These are phyloP conservation scores for Neoascochyta sp. DNA, from an alignment of 2,329 filamentous ascomycete genomes.

Conservation along the genomic window DNA sequence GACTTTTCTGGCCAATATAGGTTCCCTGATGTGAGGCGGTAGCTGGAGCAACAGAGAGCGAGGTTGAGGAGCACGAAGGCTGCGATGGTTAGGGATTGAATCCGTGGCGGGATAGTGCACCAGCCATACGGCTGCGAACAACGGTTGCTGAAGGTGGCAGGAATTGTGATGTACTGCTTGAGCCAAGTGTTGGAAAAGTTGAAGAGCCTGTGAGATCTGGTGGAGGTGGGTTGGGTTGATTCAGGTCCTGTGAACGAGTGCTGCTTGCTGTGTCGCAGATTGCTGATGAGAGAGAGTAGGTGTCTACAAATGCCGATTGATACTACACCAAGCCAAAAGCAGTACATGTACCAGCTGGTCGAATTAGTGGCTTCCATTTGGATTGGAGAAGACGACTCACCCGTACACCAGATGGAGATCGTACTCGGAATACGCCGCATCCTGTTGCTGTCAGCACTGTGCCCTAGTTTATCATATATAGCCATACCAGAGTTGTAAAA, in stretches of 20 bases:
- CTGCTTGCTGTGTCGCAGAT: conserved; percentile 3
- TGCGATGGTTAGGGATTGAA: conserved; percentile 45
- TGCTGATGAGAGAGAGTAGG: conserved; percentile 16
- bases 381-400: no score
- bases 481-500: conserved; percentile 27
- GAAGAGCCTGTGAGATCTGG: not conserved
- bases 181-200: conserved; percentile 12
- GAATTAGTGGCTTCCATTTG: no score
- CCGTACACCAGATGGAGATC: conserved; percentile 31
- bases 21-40: conserved; percentile 46
- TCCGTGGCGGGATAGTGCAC: conserved; percentile 48
- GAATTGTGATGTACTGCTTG: conserved; percentile 40
- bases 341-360: conserved; percentile 29
- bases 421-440: conserved; percentile 24
- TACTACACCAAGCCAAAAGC: conserved; percentile 30
- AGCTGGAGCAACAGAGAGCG: conserved; percentile 44
- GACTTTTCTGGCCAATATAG: conserved; percentile 41
- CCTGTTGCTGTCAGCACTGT: conserved; percentile 12
- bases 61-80: conserved; percentile 47
- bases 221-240: not conserved
- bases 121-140: conserved; percentile 42
- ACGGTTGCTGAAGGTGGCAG: conserved; percentile 43
- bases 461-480: not conserved
- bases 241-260: conserved; percentile 1
- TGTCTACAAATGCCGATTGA: conserved; percentile 22